Evolutionary conservation across 257 asterid genomes (phyloP).

Genomic region (Apocynum venetum): DNA sequence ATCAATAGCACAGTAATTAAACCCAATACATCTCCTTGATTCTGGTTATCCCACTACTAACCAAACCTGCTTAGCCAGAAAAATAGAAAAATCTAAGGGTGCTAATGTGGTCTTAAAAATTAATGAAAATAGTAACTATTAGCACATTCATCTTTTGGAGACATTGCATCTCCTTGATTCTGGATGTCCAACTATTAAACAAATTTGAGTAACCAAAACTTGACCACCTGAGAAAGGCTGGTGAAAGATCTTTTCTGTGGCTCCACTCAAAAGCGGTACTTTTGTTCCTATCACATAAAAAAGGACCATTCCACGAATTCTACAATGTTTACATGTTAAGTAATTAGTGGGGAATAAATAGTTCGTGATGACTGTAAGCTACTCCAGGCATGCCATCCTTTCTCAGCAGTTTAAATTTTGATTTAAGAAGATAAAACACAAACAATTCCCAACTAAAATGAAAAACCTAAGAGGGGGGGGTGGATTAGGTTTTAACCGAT

Average conservation of each 20-base stretch:
- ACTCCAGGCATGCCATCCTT: neutral
- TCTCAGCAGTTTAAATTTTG: neutral
- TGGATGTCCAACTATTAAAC: neutral
- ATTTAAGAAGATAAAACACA: neutral
- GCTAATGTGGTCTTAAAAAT: too few relatives aligned
- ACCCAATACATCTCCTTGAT: neutral
- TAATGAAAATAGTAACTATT: too few relatives aligned
- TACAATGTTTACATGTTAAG: too few relatives aligned
- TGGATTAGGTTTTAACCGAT: too few relatives aligned
- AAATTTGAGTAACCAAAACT: neutral
- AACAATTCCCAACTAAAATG: too few relatives aligned
- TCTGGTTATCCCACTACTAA: neutral
- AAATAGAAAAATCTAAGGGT: too few relatives aligned
- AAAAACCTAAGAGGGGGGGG: too few relatives aligned
- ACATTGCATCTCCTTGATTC: neutral
- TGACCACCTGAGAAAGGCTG: neutral
- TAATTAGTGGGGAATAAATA: too few relatives aligned
- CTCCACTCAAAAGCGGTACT: neutral
- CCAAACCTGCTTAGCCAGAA: neutral
- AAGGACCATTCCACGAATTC: neutral
- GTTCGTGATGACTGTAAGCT: neutral
- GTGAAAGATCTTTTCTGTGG: neutral
- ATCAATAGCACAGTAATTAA: neutral
- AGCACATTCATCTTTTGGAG: neutral
- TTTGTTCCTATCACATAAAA: neutral